These are phyloP conservation scores for Omphalotus olearius DNA, from an alignment of 1,284 basidiomycete species.

Conservation along the genomic window DNA sequence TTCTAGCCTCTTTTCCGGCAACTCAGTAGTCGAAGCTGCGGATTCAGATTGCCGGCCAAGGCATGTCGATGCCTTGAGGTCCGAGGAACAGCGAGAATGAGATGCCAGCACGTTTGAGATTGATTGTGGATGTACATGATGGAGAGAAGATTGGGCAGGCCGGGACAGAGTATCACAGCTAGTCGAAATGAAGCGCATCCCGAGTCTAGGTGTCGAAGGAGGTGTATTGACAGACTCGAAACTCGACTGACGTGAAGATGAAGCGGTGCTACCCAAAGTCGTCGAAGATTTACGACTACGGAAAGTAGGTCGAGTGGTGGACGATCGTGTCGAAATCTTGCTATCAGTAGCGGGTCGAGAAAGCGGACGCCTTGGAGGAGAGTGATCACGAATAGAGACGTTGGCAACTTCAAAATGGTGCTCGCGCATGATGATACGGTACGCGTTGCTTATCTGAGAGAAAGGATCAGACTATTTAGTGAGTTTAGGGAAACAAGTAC, in stretches of 20 bases:
- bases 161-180: slow-evolving; percentile 6
- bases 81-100: neutral
- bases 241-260: slow-evolving; percentile 15
- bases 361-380: slow-evolving; percentile 1
- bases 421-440: slow-evolving; percentile 24
- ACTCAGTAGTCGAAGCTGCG: no score
- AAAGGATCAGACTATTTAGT: neutral
- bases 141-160: neutral
- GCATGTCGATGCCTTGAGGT: no score
- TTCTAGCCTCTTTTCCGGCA: no score
- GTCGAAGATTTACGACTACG: slow-evolving; percentile 9
- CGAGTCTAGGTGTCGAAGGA: slow-evolving; percentile 8
- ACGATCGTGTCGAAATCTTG: neutral
- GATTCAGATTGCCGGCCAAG: no score
- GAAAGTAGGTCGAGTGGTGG: neutral
- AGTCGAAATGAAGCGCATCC: slow-evolving; percentile 3
- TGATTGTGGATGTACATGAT: slow-evolving; percentile 6
- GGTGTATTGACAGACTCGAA: slow-evolving; percentile 13
- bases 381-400: slow-evolving; percentile 2
- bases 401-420: slow-evolving; percentile 10
- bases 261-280: slow-evolving; percentile 3
- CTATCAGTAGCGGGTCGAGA: slow-evolving; percentile 2
- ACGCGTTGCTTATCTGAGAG: slow-evolving; percentile 27
- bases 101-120: slow-evolving; percentile 9
- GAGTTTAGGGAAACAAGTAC: neutral